These are phyloP conservation scores for Physocladia obscura DNA, from an alignment of 192 early-diverging fungal genomes.

Conservation along the genomic window DNA sequence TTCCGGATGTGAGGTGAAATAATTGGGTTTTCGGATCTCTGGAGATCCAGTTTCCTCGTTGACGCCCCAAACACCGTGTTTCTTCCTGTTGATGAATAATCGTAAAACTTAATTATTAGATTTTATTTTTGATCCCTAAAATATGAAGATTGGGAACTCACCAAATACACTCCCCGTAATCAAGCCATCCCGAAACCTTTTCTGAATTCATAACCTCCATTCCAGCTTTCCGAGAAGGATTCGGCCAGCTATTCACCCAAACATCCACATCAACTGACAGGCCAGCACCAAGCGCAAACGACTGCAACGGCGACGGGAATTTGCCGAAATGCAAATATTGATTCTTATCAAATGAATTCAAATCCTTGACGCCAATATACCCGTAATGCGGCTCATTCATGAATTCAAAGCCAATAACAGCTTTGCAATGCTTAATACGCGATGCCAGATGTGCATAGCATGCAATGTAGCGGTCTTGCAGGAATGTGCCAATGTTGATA, in stretches of 20 bases:
- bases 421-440: conserved; percentile 62
- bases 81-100: conserved; percentile 36
- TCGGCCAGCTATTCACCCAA: conserved; percentile 75
- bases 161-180: conserved; percentile 69
- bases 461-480: conserved; percentile 64
- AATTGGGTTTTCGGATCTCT: conserved; percentile 52
- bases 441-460: conserved; percentile 69
- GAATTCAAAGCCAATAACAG: conserved; percentile 76
- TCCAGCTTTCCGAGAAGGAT: conserved; percentile 60
- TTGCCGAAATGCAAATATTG: conserved; percentile 69
- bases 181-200: conserved; percentile 60
- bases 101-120: not conserved
- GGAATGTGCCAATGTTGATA: conserved; percentile 59
- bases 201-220: conserved; percentile 60
- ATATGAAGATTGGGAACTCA: not conserved
- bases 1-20: conserved; percentile 65
- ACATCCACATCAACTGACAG: conserved; percentile 70
- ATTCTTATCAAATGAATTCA: conserved; percentile 64
- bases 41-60: conserved; percentile 53
- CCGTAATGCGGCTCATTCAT: conserved; percentile 77
- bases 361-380: conserved; percentile 68
- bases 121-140: no score
- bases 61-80: conserved; percentile 75
- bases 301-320: conserved; percentile 68
- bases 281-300: conserved; percentile 73